Conservation (phyloP, 345 rosid genomes). For the Dovyalis caffra region DNA sequence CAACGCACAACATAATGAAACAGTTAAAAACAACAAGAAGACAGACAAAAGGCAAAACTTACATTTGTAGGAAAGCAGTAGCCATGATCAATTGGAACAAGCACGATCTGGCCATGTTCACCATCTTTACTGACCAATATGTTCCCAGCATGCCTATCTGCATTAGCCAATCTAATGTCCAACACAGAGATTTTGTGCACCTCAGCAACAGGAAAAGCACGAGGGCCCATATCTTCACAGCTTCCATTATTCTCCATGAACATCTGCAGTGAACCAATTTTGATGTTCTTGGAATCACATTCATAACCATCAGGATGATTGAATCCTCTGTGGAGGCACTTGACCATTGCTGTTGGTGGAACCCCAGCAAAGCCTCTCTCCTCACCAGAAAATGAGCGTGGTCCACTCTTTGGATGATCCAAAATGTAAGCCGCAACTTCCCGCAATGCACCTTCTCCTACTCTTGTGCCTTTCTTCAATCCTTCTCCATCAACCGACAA, state of each 20-base stretch:
- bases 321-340: slow-evolving; percentile 71
- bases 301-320: slow-evolving; percentile 62
- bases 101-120: slow-evolving; percentile 42
- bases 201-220: slow-evolving; percentile 65
- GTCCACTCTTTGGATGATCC: slow-evolving; percentile 61
- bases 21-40: neutral
- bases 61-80: slow-evolving; percentile 83
- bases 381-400: slow-evolving; percentile 30
- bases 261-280: slow-evolving; percentile 87
- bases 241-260: slow-evolving; percentile 69
- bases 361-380: slow-evolving; percentile 76
- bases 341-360: slow-evolving; percentile 79
- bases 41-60: slow-evolving; percentile 27
- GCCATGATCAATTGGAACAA: slow-evolving; percentile 87
- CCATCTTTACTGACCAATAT: slow-evolving; percentile 62
- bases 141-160: slow-evolving; percentile 93
- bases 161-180: slow-evolving; percentile 91
- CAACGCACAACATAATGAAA: neutral
- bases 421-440: slow-evolving; percentile 89
- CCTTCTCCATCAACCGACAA: slow-evolving; percentile 74
- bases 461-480: slow-evolving; percentile 79
- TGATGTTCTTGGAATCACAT: slow-evolving; percentile 36
- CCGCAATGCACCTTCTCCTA: slow-evolving; percentile 78
- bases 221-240: slow-evolving; percentile 87
- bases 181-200: slow-evolving; percentile 85